A percentile compares a stretch with the other conserved stretches of the same genome.
Evolutionary conservation across 805 yeast genomes (phyloP).

Genomic region (Scheffersomyces ergatensis): DNA sequence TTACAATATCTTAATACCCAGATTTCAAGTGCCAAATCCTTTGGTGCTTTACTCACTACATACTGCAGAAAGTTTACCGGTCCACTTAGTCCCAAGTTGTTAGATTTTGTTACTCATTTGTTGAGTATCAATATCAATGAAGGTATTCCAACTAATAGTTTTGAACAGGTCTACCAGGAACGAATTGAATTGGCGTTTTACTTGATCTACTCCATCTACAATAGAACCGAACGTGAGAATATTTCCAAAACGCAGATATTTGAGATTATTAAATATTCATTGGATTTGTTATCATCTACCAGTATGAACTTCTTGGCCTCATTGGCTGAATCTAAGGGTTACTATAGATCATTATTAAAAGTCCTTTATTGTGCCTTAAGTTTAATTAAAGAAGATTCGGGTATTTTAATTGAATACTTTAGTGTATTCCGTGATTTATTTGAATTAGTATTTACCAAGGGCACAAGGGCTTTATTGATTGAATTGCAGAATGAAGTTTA

Average conservation of each 20-base stretch:
- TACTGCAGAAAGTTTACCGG: slow-evolving; percentile 45
- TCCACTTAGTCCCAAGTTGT: slow-evolving; percentile 24
- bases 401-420: slow-evolving; percentile 43
- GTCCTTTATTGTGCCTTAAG: slow-evolving; percentile 50
- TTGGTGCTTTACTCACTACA: slow-evolving; percentile 75
- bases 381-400: slow-evolving; percentile 38
- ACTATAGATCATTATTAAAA: slow-evolving; percentile 61
- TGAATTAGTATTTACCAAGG: slow-evolving; percentile 61
- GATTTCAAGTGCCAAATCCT: slow-evolving; percentile 64
- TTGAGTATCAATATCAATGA: slow-evolving; percentile 49
- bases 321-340: slow-evolving; percentile 35
- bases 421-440: slow-evolving; percentile 57
- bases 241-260: slow-evolving; percentile 36
- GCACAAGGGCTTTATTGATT: slow-evolving; percentile 57
- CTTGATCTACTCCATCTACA: slow-evolving; percentile 41
- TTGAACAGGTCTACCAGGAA: slow-evolving; percentile 52
- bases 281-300: slow-evolving; percentile 46
- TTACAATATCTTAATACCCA: slow-evolving; percentile 66
- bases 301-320: slow-evolving; percentile 48
- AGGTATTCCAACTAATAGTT: slow-evolving; percentile 48
- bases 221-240: slow-evolving; percentile 19
- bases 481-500: slow-evolving; percentile 58
- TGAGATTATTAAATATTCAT: slow-evolving; percentile 40
- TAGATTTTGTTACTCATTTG: slow-evolving; percentile 44
- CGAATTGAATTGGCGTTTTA: slow-evolving; percentile 68